Conservation (phyloP, 768 basidiomycete species). For the Mycena kentingensis region DNA sequence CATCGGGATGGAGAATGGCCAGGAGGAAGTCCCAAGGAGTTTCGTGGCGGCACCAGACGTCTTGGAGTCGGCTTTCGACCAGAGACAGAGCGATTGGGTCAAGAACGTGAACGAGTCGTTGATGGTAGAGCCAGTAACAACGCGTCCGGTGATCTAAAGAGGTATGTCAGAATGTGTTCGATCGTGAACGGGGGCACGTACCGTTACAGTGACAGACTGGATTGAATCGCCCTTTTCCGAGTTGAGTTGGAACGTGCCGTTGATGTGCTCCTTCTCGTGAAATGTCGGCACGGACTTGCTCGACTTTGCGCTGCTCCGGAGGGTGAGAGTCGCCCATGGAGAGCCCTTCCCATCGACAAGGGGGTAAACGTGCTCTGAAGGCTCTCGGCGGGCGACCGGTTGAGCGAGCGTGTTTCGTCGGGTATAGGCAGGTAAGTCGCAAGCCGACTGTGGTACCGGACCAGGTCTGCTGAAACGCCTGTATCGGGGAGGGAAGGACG, state of each 20-base stretch:
- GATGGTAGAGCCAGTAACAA: conserved; percentile 49
- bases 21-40: conserved; percentile 47
- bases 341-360: conserved; percentile 43
- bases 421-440: conserved; percentile 51
- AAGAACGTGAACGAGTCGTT: conserved; percentile 49
- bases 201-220: conserved; percentile 46
- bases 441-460: conserved; percentile 48
- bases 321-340: conserved; percentile 48
- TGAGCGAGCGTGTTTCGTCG: conserved; percentile 48
- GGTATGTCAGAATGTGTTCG: background rate
- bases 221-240: conserved; percentile 56
- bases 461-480: conserved; percentile 51
- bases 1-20: conserved; percentile 51
- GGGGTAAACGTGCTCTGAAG: conserved; percentile 51
- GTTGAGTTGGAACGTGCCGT: conserved; percentile 46
- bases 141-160: conserved; percentile 49
- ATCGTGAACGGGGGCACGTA: conserved; percentile 26
- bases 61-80: conserved; percentile 46
- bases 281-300: conserved; percentile 52
- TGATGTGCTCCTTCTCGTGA: conserved; percentile 57
- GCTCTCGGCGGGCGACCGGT: conserved; percentile 42
- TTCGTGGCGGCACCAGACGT: conserved; percentile 46
- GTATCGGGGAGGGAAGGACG: conserved; percentile 51
- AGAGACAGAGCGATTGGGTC: conserved; percentile 45
- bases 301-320: conserved; percentile 55